phyloP scores from a whole-genome alignment of 257 asterid genomes.

The Echites panduratus region DNA sequence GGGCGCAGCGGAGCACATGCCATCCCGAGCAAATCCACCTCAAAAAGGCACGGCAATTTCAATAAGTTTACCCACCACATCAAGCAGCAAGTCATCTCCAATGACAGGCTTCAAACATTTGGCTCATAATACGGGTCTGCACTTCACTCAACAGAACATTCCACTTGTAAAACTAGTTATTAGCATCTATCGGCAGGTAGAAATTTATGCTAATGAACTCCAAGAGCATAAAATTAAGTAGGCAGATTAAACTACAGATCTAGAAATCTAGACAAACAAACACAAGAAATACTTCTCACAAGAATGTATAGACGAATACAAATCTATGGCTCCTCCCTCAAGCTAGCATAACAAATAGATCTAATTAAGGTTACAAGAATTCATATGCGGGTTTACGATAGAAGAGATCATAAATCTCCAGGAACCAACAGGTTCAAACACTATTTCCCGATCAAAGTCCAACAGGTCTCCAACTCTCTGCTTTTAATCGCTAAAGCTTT shows the following conservation, averaged over 20 bases:
- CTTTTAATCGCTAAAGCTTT: neutral
- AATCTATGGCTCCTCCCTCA: neutral
- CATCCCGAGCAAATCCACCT: neutral
- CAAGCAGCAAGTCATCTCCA: neutral
- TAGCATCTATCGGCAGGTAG: neutral
- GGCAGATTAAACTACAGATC: neutral
- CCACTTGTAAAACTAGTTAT: neutral
- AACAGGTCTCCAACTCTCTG: neutral
- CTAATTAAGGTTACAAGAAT: constrained; percentile 5
- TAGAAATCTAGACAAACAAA: neutral
- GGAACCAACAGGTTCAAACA: constrained; percentile 8
- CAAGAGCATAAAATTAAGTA: neutral
- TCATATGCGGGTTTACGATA: neutral
- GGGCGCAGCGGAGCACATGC: neutral
- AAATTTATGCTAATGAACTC: neutral
- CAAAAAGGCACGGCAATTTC: neutral
- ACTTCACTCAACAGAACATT: neutral
- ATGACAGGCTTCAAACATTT: neutral
- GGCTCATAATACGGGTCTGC: neutral
- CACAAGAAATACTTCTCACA: neutral
- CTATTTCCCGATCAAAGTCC: neutral
- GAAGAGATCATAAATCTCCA: constrained; percentile 6
- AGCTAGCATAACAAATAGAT: neutral
- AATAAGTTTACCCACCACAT: neutral
- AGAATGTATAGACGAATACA: neutral